phyloP scores from a whole-genome alignment of 2,329 filamentous ascomycete species.

The Anisogramma anomala region DNA sequence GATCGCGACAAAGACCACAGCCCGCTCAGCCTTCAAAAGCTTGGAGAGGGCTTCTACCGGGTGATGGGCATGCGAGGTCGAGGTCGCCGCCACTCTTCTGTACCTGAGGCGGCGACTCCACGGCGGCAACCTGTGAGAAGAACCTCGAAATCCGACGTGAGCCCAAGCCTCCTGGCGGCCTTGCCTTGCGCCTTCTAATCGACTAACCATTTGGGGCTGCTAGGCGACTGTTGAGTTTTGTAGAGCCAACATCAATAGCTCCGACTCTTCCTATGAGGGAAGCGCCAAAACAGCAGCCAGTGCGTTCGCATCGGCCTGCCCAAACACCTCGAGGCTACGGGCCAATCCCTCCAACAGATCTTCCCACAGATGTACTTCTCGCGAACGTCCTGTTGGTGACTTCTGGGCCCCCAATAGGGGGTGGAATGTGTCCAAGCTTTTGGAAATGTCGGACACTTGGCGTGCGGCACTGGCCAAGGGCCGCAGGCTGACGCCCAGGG shows the following conservation, averaged over 20 bases:
- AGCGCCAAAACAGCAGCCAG: conserved; percentile 3
- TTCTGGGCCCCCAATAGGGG: conserved; percentile 4
- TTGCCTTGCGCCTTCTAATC: background rate
- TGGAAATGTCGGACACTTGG: conserved; percentile 8
- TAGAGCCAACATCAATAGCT: conserved; percentile 4
- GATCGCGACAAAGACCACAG: conserved; percentile 1
- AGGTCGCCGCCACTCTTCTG: background rate
- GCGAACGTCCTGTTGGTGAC: conserved; percentile 1
- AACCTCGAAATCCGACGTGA: conserved; percentile 3
- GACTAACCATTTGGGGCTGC: background rate
- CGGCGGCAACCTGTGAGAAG: background rate
- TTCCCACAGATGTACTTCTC: background rate
- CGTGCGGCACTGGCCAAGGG: conserved; percentile 5
- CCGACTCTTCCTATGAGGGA: conserved; percentile 9
- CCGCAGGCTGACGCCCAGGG: background rate
- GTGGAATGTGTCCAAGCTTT: conserved; percentile 12
- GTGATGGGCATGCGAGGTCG: conserved; percentile 1
- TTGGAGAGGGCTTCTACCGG: conserved; percentile 2
- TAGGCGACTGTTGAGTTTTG: conserved; percentile 3
- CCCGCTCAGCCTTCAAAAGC: conserved; percentile 1
- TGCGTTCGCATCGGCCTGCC: conserved; percentile 2
- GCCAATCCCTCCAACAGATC: background rate
- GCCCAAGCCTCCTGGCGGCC: background rate
- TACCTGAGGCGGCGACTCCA: background rate
- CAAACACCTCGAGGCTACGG: too few relatives aligned